These are phyloP conservation scores for Pseudocercospora vitis DNA, from an alignment of 2,329 filamentous ascomycete species.

Conservation along the genomic window DNA sequence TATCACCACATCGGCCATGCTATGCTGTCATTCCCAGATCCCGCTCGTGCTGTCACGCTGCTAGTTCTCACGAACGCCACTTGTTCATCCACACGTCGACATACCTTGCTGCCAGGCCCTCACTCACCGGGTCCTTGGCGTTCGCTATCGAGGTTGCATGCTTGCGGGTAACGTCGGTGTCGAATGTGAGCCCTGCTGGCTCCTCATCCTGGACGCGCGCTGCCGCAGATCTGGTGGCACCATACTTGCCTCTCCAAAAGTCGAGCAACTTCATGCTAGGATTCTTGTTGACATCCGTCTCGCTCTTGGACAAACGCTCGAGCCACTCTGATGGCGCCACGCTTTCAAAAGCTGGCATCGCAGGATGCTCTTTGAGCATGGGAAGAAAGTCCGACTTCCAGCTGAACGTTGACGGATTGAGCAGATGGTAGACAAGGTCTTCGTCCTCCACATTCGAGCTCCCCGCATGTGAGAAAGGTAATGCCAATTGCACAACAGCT, in stretches of 20 bases:
- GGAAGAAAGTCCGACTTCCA: slow-evolving; percentile 30
- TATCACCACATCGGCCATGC: no score
- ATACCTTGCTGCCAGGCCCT: slow-evolving; percentile 10
- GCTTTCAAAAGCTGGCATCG: slow-evolving; percentile 27
- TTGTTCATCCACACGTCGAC: slow-evolving; percentile 14
- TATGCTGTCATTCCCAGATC: no score
- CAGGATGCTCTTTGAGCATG: slow-evolving; percentile 18
- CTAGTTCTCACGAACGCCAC: slow-evolving; percentile 10
- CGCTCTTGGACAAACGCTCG: slow-evolving; percentile 20
- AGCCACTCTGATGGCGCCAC: slow-evolving; percentile 22
- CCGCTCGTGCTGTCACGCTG: no score
- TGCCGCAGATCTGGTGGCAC: not conserved
- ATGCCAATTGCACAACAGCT: slow-evolving; percentile 18
- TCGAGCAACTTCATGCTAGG: slow-evolving; percentile 35
- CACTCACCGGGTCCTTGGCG: slow-evolving; percentile 10
- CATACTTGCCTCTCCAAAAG: slow-evolving; percentile 29
- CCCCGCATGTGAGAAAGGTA: not conserved
- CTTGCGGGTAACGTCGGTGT: not conserved
- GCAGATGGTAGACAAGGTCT: slow-evolving; percentile 39
- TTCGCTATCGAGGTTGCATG: slow-evolving; percentile 2
- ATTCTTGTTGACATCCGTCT: slow-evolving; percentile 26
- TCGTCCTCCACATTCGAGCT: slow-evolving; percentile 13
- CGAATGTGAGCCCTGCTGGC: slow-evolving; percentile 9
- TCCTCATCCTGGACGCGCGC: not conserved
- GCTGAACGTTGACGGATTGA: slow-evolving; percentile 31